A percentile compares a stretch with the other conserved stretches of the same genome.
phyloP scores from a whole-genome alignment of 164 flowering plant species.

The Kingdonia uniflora region DNA sequence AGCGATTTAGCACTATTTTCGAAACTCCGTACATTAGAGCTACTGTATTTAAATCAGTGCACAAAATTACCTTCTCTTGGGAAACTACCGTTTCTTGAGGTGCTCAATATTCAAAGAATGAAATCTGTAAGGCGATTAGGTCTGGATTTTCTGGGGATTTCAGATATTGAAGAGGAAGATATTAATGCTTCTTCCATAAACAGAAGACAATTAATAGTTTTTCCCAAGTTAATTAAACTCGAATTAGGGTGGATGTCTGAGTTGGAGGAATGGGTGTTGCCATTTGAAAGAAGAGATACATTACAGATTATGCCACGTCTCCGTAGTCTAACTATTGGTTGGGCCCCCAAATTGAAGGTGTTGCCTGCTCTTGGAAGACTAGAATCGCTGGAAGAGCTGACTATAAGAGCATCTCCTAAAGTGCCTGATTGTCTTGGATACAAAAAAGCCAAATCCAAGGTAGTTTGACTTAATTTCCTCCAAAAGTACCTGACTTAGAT shows the following conservation, averaged over 20 bases:
- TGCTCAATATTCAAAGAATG: neutral
- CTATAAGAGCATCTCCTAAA: too few relatives aligned
- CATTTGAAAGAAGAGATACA: neutral
- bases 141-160: too few relatives aligned
- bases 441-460: too few relatives aligned
- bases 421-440: too few relatives aligned
- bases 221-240: neutral
- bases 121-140: too few relatives aligned
- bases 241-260: neutral
- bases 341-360: neutral
- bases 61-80: neutral
- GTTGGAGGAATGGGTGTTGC: neutral
- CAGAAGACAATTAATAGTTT: neutral
- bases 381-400: neutral
- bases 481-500: too few relatives aligned
- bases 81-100: constrained; percentile 1
- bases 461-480: too few relatives aligned
- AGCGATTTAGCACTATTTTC: neutral
- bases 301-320: neutral
- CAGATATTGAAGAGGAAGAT: too few relatives aligned
- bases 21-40: neutral
- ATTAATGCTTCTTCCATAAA: too few relatives aligned
- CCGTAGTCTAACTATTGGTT: neutral
- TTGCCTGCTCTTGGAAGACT: constrained; percentile 1
- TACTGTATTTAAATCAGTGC: neutral